Evolutionary conservation across 805 yeast genomes (phyloP).

Genomic region (Suhomyces sp.): DNA sequence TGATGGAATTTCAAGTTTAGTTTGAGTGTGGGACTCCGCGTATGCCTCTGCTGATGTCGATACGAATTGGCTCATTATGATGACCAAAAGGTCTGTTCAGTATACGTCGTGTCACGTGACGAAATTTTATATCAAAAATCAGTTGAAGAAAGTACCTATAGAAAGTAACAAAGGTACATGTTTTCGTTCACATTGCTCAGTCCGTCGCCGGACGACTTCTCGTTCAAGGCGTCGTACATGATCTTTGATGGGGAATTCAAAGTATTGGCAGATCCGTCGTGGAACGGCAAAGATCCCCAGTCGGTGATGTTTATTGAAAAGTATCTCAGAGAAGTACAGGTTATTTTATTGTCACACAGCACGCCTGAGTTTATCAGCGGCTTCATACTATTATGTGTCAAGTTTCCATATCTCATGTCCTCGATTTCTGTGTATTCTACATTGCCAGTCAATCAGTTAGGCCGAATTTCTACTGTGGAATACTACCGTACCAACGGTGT

Average conservation of each 20-base stretch:
- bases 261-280: constrained; percentile 69
- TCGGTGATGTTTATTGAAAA: constrained; percentile 34
- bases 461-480: constrained; percentile 83
- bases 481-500: constrained; percentile 69
- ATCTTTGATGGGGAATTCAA: constrained; percentile 54
- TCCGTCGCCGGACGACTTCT: constrained; percentile 23
- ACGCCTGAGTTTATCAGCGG: constrained; percentile 80
- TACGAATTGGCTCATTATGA: too few species aligned
- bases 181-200: constrained; percentile 35
- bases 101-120: not conserved
- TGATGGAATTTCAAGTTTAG: too few species aligned
- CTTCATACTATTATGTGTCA: constrained; percentile 59
- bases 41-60: too few species aligned
- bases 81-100: too few species aligned
- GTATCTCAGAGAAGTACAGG: constrained; percentile 47
- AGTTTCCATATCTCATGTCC: constrained; percentile 53
- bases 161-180: constrained; percentile 17
- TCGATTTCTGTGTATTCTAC: constrained; percentile 81
- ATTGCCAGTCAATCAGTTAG: constrained; percentile 83
- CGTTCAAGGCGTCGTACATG: constrained; percentile 48
- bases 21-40: too few species aligned
- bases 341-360: constrained; percentile 83
- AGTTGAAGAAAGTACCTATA: not conserved
- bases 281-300: constrained; percentile 53
- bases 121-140: not conserved